Evolutionary conservation across 106 monocot genomes (phyloP).

Genomic region (Ottelia alismoides): DNA sequence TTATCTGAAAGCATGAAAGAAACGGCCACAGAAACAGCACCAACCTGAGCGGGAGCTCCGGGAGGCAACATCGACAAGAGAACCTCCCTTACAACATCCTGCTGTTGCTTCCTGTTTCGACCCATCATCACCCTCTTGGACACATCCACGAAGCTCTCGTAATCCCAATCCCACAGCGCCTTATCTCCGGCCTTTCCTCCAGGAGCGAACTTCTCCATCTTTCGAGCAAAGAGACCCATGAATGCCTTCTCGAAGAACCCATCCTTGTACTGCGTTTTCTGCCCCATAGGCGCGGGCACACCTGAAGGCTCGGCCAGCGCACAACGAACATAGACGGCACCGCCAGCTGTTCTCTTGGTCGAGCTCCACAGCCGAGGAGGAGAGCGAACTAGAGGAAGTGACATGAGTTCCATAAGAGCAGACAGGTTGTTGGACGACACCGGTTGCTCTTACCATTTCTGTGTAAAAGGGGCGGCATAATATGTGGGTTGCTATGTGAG

Average conservation of each 20-base stretch:
- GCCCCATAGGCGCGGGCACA: constrained; percentile 79
- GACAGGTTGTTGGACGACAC: not conserved
- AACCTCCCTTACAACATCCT: constrained; percentile 82
- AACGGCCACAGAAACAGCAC: too few species aligned
- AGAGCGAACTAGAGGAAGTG: constrained; percentile 7
- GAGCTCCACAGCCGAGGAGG: not conserved
- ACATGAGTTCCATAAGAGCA: constrained; percentile 22
- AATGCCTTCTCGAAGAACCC: constrained; percentile 65
- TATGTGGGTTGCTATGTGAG: too few species aligned
- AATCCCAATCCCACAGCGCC: constrained; percentile 69
- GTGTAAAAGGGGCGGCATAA: too few species aligned
- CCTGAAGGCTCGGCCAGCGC: constrained; percentile 57
- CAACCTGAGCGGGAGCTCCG: constrained; percentile 90
- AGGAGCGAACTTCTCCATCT: constrained; percentile 82
- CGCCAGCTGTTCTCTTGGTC: too few species aligned
- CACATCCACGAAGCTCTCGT: constrained; percentile 87
- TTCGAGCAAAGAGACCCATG: constrained; percentile 83
- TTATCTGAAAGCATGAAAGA: too few species aligned
- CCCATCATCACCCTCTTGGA: constrained; percentile 75
- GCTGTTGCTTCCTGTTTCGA: constrained; percentile 64
- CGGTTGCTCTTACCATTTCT: too few species aligned
- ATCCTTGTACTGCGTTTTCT: constrained; percentile 79
- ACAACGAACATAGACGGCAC: constrained; percentile 19
- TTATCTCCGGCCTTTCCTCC: constrained; percentile 5
- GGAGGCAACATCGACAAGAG: constrained; percentile 94